A percentile compares a stretch with the other conserved stretches of the same genome.
These are phyloP conservation scores for Toxicodendron radicans DNA, from an alignment of 345 rosid genomes.

Conservation along the genomic window DNA sequence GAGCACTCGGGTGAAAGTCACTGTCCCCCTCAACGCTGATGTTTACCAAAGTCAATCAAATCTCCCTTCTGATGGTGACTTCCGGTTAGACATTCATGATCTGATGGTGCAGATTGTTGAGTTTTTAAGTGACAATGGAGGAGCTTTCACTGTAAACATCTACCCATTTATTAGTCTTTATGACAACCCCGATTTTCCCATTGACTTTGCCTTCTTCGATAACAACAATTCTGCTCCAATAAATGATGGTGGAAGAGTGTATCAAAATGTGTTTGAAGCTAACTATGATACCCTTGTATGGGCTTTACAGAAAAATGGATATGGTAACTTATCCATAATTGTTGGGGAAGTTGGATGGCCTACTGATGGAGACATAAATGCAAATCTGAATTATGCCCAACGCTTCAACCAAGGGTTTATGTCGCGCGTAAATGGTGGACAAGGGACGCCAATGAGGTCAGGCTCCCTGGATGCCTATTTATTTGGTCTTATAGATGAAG, in stretches of 20 bases:
- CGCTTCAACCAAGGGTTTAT: conserved; percentile 63
- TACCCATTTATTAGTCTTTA: conserved; percentile 76
- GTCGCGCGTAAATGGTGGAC: conserved; percentile 41
- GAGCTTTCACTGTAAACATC: conserved; percentile 58
- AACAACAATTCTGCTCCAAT: conserved; percentile 43
- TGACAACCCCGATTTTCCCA: conserved; percentile 54
- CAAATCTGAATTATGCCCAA: conserved; percentile 46
- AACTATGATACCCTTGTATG: conserved; percentile 60
- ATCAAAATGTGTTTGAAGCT: conserved; percentile 64
- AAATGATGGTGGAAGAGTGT: conserved; percentile 51
- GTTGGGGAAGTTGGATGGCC: conserved; percentile 84
- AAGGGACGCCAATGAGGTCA: conserved; percentile 63
- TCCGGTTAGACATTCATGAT: conserved; percentile 51
- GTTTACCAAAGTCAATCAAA: conserved; percentile 46
- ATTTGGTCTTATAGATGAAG: conserved; percentile 65
- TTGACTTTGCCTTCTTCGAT: conserved; percentile 65
- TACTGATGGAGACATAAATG: conserved; percentile 61
- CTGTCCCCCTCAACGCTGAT: conserved; percentile 65
- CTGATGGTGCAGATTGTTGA: conserved; percentile 52
- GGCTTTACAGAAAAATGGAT: conserved; percentile 67
- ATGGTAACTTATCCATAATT: conserved; percentile 45
- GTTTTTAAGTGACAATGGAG: conserved; percentile 53
- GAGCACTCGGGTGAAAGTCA: conserved; percentile 52
- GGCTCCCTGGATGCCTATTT: conserved; percentile 55
- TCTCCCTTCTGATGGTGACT: conserved; percentile 58